Conservation (phyloP, 1,139 yeast genomes). For the Geotrichum carabidarum region DNA sequence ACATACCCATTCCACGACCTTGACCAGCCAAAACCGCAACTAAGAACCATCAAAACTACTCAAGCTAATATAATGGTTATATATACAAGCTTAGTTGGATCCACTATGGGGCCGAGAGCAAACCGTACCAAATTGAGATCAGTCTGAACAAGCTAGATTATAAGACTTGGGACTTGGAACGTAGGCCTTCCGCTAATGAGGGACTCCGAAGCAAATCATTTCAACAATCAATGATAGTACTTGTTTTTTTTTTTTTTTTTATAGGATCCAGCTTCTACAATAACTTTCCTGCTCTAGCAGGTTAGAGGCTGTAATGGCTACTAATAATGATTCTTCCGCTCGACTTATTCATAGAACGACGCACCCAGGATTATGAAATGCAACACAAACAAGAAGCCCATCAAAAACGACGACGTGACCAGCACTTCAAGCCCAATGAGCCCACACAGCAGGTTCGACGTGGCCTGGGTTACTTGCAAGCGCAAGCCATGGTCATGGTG, state of each 20-base stretch:
- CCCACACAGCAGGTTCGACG: background rate
- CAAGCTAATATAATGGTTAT: slow-evolving; percentile 27
- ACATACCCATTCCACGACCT: slow-evolving; percentile 29
- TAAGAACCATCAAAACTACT: slow-evolving; percentile 30
- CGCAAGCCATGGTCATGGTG: background rate
- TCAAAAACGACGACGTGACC: background rate
- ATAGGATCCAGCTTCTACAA: background rate
- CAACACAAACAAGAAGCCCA: background rate
- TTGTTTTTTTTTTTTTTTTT: background rate
- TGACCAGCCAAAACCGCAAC: slow-evolving; percentile 30
- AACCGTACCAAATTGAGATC: no score
- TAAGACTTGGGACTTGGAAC: slow-evolving; percentile 1
- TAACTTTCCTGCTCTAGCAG: no score
- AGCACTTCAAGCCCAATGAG: background rate
- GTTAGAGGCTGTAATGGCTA: no score
- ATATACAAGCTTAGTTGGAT: slow-evolving; percentile 25
- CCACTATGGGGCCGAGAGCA: slow-evolving; percentile 24
- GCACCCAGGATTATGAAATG: background rate
- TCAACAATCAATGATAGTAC: background rate
- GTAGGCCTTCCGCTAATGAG: background rate
- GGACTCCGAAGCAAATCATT: no score
- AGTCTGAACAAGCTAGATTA: background rate
- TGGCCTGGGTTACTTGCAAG: background rate
- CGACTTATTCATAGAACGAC: background rate
- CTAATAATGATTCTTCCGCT: no score